A percentile compares a stretch with the other conserved stretches of the same genome.
Evolutionary conservation across 2,329 filamentous ascomycete species (phyloP).

Genomic region (Penicillium sumatraense): DNA sequence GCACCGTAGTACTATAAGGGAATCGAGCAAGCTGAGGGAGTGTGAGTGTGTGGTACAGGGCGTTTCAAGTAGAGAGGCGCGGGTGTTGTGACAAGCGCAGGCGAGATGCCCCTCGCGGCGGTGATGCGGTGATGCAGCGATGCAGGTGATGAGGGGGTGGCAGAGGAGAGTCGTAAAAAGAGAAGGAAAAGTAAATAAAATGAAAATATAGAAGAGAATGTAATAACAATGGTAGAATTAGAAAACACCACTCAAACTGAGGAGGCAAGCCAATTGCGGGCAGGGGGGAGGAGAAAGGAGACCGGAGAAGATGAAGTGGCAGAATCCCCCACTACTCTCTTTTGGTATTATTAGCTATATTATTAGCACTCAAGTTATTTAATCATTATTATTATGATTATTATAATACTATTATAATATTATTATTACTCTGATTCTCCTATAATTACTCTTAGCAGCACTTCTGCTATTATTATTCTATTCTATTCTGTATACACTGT

Average conservation of each 20-base stretch:
- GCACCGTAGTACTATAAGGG: neutral
- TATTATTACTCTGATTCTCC: no score
- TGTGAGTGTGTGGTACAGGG: constrained; percentile 15
- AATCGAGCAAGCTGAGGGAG: no score
- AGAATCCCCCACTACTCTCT: constrained; percentile 3
- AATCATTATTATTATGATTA: neutral
- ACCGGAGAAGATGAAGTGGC: constrained; percentile 14
- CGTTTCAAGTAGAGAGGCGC: constrained; percentile 28
- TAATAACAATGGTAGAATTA: no score
- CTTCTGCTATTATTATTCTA: no score
- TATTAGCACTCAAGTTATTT: neutral
- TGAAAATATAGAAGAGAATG: neutral
- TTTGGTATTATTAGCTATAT: no score
- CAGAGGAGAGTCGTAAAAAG: neutral
- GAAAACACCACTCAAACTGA: neutral
- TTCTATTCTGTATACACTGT: no score
- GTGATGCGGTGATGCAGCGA: neutral
- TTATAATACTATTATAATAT: neutral
- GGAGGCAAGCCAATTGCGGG: neutral
- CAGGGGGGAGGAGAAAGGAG: neutral
- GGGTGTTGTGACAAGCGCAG: constrained; percentile 28
- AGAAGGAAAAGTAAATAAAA: neutral
- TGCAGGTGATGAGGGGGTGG: neutral
- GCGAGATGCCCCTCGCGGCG: constrained; percentile 26
- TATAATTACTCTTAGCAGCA: no score